phyloP scores from a whole-genome alignment of 257 asterid species.

The Orobanche coerulescens region DNA sequence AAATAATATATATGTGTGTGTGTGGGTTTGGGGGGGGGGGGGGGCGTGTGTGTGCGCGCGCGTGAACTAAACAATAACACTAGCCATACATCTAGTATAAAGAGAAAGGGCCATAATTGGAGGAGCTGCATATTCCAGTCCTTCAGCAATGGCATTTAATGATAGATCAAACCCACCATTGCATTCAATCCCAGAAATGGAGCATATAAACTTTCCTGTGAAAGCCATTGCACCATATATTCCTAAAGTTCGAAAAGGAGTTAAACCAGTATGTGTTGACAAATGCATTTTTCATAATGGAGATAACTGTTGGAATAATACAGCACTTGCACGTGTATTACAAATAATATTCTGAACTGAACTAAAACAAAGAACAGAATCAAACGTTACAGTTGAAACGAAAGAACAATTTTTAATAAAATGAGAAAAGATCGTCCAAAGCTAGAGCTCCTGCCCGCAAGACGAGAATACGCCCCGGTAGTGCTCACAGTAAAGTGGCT shows the following conservation, averaged over 20 bases:
- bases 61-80: neutral
- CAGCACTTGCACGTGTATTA: no score
- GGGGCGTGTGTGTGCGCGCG: no score
- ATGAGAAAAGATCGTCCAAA: no score
- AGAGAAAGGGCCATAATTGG: constrained; percentile 94
- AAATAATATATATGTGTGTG: neutral
- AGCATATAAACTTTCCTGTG: constrained; percentile 90
- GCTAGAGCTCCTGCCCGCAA: no score
- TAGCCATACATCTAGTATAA: constrained; percentile 71
- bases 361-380: no score
- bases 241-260: constrained; percentile 38
- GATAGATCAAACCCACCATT: constrained; percentile 77
- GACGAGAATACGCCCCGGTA: no score
- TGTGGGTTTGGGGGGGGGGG: no score
- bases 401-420: no score
- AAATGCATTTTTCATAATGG: neutral
- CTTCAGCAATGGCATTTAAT: constrained; percentile 72
- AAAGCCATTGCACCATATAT: constrained; percentile 90
- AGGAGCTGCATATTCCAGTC: constrained; percentile 94
- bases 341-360: no score
- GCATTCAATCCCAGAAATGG: constrained; percentile 73
- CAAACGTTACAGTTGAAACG: no score
- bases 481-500: no score
- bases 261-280: neutral
- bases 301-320: no score